phyloP scores from a whole-genome alignment of 2,329 filamentous ascomycete genomes.

The Colletotrichum nymphaeae region DNA sequence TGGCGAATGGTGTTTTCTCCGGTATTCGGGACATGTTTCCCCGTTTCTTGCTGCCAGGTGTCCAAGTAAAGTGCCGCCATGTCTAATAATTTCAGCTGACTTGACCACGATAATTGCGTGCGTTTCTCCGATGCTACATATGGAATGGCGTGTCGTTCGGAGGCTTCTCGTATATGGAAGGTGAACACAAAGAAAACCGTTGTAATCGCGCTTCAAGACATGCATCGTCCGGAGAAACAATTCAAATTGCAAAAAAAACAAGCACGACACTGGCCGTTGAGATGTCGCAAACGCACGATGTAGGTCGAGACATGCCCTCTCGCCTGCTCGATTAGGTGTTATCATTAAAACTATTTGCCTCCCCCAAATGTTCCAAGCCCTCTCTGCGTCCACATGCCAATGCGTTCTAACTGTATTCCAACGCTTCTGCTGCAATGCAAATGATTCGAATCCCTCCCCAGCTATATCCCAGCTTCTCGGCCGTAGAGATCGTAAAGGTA shows the following conservation, averaged over 20 bases:
- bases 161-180: conserved; percentile 12
- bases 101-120: not conserved
- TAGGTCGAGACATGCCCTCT: conserved; percentile 23
- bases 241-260: not conserved
- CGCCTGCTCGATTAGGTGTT: conserved; percentile 25
- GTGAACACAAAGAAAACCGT: not conserved
- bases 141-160: not conserved
- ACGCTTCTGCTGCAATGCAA: conserved; percentile 14
- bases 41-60: not conserved
- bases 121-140: conserved; percentile 2
- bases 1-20: not conserved
- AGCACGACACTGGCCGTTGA: conserved; percentile 22
- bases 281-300: conserved; percentile 23
- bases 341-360: conserved; percentile 13
- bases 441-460: not conserved
- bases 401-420: not conserved
- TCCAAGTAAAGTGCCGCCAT: not conserved
- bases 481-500: conserved; percentile 14
- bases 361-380: not conserved
- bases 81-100: not conserved
- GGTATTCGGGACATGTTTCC: not conserved
- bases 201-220: conserved; percentile 15
- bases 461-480: conserved; percentile 10
- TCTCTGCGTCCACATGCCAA: not conserved
- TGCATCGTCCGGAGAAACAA: not conserved